Conservation (phyloP, 1,284 basidiomycete genomes). For the Puccinia coronata region DNA sequence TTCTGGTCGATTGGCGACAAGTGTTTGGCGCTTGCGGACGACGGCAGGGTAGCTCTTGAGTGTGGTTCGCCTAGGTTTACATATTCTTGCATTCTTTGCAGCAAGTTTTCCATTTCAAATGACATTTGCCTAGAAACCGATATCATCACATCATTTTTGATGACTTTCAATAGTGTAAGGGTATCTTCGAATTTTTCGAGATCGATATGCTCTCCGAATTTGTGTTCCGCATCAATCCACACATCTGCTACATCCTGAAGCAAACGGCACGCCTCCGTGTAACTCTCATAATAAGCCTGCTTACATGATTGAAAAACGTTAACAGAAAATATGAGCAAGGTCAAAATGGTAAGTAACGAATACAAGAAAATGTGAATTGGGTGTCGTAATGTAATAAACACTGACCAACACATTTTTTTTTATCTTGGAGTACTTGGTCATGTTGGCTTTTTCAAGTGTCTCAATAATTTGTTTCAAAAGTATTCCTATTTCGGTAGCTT, state of each 20-base stretch:
- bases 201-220: background rate
- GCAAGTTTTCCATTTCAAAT: background rate
- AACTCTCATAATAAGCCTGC: conserved; percentile 13
- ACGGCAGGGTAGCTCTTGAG: background rate
- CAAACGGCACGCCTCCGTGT: background rate
- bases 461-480: background rate
- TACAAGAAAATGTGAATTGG: background rate
- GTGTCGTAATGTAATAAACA: background rate
- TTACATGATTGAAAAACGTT: background rate
- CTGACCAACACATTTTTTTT: background rate
- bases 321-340: background rate
- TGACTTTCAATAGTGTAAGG: background rate
- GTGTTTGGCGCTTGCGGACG: background rate
- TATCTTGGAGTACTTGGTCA: background rate
- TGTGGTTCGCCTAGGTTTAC: background rate
- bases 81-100: background rate
- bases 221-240: background rate
- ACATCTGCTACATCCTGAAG: conserved; percentile 7
- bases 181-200: background rate
- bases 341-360: background rate
- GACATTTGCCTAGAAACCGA: background rate
- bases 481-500: background rate
- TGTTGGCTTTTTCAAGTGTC: background rate
- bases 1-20: background rate
- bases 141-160: background rate